A percentile compares a stretch with the other conserved stretches of the same genome.
These are phyloP conservation scores for Globisporangium camurandrum DNA, from an alignment of 352 stramenopile genomes.

Conservation along the genomic window DNA sequence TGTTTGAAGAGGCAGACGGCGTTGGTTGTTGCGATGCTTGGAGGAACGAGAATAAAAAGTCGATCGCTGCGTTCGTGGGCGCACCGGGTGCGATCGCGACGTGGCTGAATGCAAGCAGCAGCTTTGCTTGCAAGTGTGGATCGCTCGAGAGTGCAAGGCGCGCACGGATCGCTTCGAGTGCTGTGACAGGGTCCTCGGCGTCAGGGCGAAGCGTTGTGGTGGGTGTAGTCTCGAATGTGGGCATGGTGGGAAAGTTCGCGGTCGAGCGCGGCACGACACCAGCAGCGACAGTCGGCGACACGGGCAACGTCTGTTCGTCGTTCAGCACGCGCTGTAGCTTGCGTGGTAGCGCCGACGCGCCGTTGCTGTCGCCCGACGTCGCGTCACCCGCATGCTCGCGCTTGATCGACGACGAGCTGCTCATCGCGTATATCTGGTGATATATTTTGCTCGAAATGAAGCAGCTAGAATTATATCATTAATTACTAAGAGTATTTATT, in stretches of 20 bases:
- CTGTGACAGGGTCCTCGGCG: constrained; percentile 14
- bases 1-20: background rate
- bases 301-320: background rate
- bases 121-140: constrained; percentile 50
- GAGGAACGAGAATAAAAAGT: constrained; percentile 78
- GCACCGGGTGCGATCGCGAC: constrained; percentile 32
- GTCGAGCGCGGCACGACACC: constrained; percentile 9
- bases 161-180: constrained; percentile 29
- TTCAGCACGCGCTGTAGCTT: constrained; percentile 7
- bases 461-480: too few species aligned
- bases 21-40: constrained; percentile 33
- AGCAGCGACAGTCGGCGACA: constrained; percentile 10
- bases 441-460: too few species aligned
- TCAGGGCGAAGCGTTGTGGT: background rate
- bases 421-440: background rate
- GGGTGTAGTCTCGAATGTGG: background rate
- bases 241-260: background rate
- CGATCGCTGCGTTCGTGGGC: constrained; percentile 50
- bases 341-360: background rate
- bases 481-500: too few species aligned
- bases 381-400: background rate
- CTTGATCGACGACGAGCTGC: constrained; percentile 3
- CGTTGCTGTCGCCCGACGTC: background rate
- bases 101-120: constrained; percentile 52
- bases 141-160: constrained; percentile 33